Percentiles rank a stretch among this genome's conserved stretches.
Conservation (phyloP, 805 yeast species). For the Teunomyces pallodes region DNA sequence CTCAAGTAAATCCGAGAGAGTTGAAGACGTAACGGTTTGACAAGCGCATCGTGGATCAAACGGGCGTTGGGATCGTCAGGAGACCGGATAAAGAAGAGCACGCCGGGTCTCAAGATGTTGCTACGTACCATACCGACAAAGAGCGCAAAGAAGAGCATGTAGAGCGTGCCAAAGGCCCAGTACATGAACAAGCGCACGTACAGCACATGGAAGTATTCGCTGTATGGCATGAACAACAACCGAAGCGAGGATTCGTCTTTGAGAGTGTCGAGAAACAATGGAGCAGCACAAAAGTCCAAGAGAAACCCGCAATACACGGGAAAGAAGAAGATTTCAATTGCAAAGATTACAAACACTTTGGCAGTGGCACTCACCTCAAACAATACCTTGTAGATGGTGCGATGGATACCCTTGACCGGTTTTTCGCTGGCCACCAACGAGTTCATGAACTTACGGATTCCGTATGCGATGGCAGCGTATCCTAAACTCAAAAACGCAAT, state of each 20-base stretch:
- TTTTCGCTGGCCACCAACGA: constrained; percentile 29
- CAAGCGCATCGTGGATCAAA: constrained; percentile 81
- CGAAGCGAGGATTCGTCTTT: constrained; percentile 11
- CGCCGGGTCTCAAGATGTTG: constrained; percentile 79
- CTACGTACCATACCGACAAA: constrained; percentile 82
- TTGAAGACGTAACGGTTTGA: constrained; percentile 71
- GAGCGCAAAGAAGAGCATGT: constrained; percentile 84
- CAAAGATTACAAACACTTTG: constrained; percentile 73
- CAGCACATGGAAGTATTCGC: constrained; percentile 15
- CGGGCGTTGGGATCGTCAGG: constrained; percentile 93
- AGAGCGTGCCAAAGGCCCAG: constrained; percentile 77
- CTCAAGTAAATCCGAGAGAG: constrained; percentile 69
- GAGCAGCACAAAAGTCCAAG: constrained; percentile 65
- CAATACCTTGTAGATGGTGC: constrained; percentile 50
- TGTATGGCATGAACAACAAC: constrained; percentile 22
- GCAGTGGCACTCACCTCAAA: constrained; percentile 59
- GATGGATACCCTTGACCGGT: constrained; percentile 49
- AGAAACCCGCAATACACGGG: constrained; percentile 85
- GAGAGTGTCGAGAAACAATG: constrained; percentile 37
- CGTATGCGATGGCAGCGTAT: constrained; percentile 25
- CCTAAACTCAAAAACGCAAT: constrained; percentile 33
- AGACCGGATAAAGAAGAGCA: constrained; percentile 83
- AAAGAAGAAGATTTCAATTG: constrained; percentile 77
- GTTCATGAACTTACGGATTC: constrained; percentile 28
- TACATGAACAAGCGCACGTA: constrained; percentile 22